A percentile compares a stretch with the other conserved stretches of the same genome.
phyloP scores from a whole-genome alignment of 2,329 filamentous ascomycete genomes.

The Fusarium abutilonis region DNA sequence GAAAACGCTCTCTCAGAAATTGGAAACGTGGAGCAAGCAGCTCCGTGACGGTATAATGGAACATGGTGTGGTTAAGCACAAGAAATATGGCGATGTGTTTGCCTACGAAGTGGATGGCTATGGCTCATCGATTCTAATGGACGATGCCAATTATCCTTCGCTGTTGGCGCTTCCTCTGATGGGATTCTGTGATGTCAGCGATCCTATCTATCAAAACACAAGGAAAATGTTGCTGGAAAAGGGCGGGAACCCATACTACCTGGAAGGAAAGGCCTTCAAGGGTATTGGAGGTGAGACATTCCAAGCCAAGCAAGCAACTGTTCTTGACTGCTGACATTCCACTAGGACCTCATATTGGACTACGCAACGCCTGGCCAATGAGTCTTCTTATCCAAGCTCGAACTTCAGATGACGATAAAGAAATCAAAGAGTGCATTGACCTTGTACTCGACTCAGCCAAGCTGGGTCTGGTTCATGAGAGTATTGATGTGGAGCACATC shows the following conservation, averaged over 20 bases:
- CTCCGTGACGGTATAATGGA: conserved; percentile 84
- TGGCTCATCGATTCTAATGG: conserved; percentile 84
- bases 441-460: conserved; percentile 79
- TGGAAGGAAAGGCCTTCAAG: conserved; percentile 78
- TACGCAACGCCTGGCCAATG: conserved; percentile 97
- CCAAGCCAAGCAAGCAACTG: neutral
- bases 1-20: conserved; percentile 59
- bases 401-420: conserved; percentile 83
- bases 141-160: conserved; percentile 88
- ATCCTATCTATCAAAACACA: conserved; percentile 87
- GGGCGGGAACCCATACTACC: conserved; percentile 86
- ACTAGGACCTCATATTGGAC: conserved; percentile 75
- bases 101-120: conserved; percentile 91
- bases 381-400: conserved; percentile 90
- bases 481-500: conserved; percentile 78
- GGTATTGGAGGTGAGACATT: conserved; percentile 81
- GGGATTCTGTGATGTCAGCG: conserved; percentile 73
- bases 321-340: conserved; percentile 16
- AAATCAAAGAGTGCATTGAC: conserved; percentile 79
- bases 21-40: conserved; percentile 66
- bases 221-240: conserved; percentile 78
- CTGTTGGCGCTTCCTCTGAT: conserved; percentile 80
- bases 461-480: conserved; percentile 90
- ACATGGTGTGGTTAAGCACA: conserved; percentile 81
- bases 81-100: conserved; percentile 80